phyloP scores from a whole-genome alignment of 2,329 filamentous ascomycete species.

The Calonectria hongkongensis region DNA sequence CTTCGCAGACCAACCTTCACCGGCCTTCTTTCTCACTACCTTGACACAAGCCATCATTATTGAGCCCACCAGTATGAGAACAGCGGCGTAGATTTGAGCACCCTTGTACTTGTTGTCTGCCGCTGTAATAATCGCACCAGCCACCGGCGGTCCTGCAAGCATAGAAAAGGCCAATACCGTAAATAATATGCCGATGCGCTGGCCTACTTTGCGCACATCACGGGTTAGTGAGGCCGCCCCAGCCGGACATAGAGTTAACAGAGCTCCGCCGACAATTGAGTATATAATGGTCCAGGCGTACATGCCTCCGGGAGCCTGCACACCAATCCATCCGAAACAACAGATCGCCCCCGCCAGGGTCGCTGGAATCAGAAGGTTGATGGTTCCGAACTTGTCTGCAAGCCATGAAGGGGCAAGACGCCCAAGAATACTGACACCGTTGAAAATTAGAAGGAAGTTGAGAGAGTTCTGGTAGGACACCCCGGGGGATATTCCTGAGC shows the following conservation, averaged over 20 bases:
- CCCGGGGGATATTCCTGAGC: not conserved
- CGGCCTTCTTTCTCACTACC: constrained; percentile 5
- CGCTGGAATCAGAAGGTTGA: constrained; percentile 11
- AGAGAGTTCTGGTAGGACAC: constrained; percentile 16
- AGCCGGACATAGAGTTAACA: constrained; percentile 14
- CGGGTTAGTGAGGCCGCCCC: constrained; percentile 4
- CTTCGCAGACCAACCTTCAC: not conserved
- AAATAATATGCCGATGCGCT: constrained; percentile 15
- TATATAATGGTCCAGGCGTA: constrained; percentile 31
- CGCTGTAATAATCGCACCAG: constrained; percentile 20
- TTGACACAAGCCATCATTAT: not conserved
- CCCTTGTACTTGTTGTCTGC: constrained; percentile 11
- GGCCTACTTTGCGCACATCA: constrained; percentile 13
- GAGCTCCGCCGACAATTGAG: not conserved
- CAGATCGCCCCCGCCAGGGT: not conserved
- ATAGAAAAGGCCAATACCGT: constrained; percentile 10
- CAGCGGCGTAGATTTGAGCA: constrained; percentile 20
- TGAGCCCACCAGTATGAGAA: not conserved
- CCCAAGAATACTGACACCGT: constrained; percentile 18
- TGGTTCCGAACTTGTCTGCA: constrained; percentile 21
- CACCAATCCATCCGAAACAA: constrained; percentile 14
- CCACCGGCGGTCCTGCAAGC: constrained; percentile 24
- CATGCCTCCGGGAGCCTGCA: constrained; percentile 3
- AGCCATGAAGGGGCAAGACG: constrained; percentile 8
- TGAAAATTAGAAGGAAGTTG: constrained; percentile 26